phyloP scores from a whole-genome alignment of 805 yeast genomes.

The Candida tammaniensis region DNA sequence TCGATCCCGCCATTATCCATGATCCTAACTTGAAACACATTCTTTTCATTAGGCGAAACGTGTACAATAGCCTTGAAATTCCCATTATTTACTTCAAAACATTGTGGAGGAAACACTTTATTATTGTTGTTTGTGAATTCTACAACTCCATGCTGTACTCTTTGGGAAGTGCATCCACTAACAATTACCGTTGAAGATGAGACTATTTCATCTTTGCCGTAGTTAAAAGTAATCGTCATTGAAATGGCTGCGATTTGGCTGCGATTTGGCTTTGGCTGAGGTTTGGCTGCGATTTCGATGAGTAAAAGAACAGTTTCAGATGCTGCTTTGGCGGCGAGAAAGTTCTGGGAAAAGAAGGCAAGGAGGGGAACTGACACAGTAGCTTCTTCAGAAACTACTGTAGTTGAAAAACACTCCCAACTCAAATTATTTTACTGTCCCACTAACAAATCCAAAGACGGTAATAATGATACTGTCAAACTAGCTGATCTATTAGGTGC shows the following conservation, averaged over 20 bases:
- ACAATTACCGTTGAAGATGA: slow-evolving; percentile 39
- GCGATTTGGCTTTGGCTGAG: too few relatives aligned
- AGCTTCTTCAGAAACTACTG: too few relatives aligned
- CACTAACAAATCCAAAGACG: slow-evolving; percentile 13
- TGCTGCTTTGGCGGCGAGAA: slow-evolving; percentile 24
- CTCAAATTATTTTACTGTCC: slow-evolving; percentile 27
- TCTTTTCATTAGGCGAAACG: slow-evolving; percentile 61
- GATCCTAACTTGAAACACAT: slow-evolving; percentile 52
- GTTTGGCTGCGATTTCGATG: too few relatives aligned
- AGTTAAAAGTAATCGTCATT: slow-evolving; percentile 31
- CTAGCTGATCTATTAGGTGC: slow-evolving; percentile 30
- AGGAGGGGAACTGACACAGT: not conserved
- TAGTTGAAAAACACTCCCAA: slow-evolving; percentile 18
- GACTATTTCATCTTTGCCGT: slow-evolving; percentile 33
- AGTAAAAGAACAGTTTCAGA: slow-evolving; percentile 2
- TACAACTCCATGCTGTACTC: slow-evolving; percentile 23
- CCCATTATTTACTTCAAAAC: slow-evolving; percentile 65
- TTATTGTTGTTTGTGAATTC: slow-evolving; percentile 32
- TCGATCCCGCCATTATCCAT: slow-evolving; percentile 36
- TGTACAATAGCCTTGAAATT: slow-evolving; percentile 75
- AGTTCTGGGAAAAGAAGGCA: slow-evolving; percentile 21
- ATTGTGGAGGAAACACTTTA: slow-evolving; percentile 60
- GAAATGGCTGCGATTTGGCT: slow-evolving; percentile 1
- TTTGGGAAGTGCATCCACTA: slow-evolving; percentile 24
- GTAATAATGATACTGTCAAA: slow-evolving; percentile 22